A percentile compares a stretch with the other conserved stretches of the same genome.
Evolutionary conservation across 2,329 filamentous ascomycete species (phyloP).

Genomic region (Ceratocystiopsis sp.): DNA sequence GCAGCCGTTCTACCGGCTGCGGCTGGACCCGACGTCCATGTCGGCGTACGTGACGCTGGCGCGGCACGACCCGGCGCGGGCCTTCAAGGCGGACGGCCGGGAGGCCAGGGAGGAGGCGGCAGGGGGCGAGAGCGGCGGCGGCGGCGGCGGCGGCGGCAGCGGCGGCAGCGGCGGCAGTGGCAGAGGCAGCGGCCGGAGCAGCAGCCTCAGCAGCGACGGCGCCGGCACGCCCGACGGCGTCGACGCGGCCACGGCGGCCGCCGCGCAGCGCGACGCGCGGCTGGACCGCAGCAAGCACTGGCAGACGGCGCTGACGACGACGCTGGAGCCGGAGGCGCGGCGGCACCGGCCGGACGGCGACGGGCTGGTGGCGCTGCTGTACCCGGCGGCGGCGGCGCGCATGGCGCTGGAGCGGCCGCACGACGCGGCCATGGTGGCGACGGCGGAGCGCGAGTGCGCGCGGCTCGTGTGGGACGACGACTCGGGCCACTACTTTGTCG

Average conservation of each 20-base stretch:
- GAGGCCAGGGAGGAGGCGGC: slow-evolving; percentile 12
- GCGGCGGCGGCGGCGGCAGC: slow-evolving; percentile 1
- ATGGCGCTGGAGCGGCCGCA: slow-evolving; percentile 43
- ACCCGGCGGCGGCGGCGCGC: slow-evolving; percentile 46
- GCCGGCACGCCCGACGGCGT: not conserved
- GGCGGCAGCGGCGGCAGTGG: slow-evolving; percentile 7
- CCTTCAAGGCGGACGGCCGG: slow-evolving; percentile 22
- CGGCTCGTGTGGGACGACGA: slow-evolving; percentile 57
- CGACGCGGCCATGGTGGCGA: slow-evolving; percentile 39
- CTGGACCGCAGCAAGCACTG: slow-evolving; percentile 28
- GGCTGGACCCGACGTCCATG: slow-evolving; percentile 44
- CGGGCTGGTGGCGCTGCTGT: slow-evolving; percentile 49
- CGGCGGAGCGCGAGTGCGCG: slow-evolving; percentile 52
- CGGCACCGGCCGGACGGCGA: slow-evolving; percentile 35
- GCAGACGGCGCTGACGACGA: slow-evolving; percentile 40
- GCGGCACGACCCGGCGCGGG: slow-evolving; percentile 42
- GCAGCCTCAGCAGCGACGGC: slow-evolving; percentile 13
- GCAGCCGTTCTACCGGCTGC: slow-evolving; percentile 52
- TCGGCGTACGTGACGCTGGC: slow-evolving; percentile 43
- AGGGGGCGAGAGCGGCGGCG: slow-evolving; percentile 4
- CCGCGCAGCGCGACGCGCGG: slow-evolving; percentile 18
- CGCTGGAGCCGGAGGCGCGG: slow-evolving; percentile 37
- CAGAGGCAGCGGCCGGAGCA: slow-evolving; percentile 13
- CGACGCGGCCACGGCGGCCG: slow-evolving; percentile 5
- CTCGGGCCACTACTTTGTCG: slow-evolving; percentile 40